Evolutionary conservation across 2,329 filamentous ascomycete species (phyloP).

Genomic region (Penicillium sp.): DNA sequence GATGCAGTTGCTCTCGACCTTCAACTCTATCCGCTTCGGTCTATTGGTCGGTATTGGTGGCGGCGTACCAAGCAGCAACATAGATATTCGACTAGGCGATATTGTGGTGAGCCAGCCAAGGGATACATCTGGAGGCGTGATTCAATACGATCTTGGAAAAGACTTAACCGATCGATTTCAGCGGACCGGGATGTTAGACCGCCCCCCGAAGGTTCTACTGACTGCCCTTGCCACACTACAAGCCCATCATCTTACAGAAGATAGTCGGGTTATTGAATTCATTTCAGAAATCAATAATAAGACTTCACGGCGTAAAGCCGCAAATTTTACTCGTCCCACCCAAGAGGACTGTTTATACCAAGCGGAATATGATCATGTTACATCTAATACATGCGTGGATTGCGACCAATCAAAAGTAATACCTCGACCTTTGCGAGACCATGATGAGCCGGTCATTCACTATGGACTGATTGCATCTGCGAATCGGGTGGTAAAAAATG

Average conservation of each 20-base stretch:
- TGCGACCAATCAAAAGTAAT: neutral
- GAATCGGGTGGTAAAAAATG: conserved; percentile 20
- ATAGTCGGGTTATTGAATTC: conserved; percentile 1
- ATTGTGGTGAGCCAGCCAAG: neutral
- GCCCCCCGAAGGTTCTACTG: conserved; percentile 1
- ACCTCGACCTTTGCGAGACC: neutral
- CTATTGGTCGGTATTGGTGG: neutral
- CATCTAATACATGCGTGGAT: neutral
- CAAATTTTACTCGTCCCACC: neutral
- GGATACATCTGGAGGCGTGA: neutral
- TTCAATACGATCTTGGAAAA: neutral
- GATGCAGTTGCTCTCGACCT: neutral
- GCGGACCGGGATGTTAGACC: neutral
- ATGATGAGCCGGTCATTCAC: conserved; percentile 8
- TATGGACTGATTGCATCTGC: conserved; percentile 24
- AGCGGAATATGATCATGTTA: conserved; percentile 15
- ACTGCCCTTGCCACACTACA: neutral
- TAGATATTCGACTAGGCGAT: neutral
- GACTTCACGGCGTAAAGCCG: neutral
- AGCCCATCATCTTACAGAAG: conserved; percentile 3
- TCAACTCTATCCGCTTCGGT: neutral
- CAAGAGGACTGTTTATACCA: conserved; percentile 4
- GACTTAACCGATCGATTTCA: neutral
- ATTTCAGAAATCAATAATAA: neutral
- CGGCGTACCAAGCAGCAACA: neutral